A percentile compares a stretch with the other conserved stretches of the same genome.
phyloP scores from a whole-genome alignment of 192 early-diverging fungal species.

The Gonapodya prolifera region DNA sequence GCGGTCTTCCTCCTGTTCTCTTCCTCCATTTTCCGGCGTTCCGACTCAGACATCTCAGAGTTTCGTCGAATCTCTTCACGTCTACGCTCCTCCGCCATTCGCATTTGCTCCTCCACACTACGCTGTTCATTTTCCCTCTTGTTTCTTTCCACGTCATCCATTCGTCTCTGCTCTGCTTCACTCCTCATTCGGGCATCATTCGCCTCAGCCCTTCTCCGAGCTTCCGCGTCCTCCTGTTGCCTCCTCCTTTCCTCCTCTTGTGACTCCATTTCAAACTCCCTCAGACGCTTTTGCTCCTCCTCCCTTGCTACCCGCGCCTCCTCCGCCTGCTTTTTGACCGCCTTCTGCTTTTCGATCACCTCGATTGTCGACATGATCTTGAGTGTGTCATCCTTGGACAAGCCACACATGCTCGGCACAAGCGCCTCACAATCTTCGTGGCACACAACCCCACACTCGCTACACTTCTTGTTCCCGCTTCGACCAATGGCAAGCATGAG shows the following conservation, averaged over 20 bases:
- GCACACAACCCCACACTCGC: constrained; percentile 70
- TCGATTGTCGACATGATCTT: constrained; percentile 79
- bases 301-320: background rate
- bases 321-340: background rate
- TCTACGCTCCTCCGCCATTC: background rate
- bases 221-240: background rate
- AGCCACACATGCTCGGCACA: constrained; percentile 87
- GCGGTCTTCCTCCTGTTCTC: background rate
- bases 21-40: background rate
- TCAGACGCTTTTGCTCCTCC: background rate
- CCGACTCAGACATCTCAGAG: background rate
- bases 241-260: background rate
- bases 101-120: background rate
- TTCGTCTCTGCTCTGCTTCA: background rate
- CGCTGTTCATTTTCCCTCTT: background rate
- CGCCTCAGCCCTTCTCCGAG: background rate
- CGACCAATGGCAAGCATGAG: constrained; percentile 83
- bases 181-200: background rate
- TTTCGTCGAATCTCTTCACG: background rate
- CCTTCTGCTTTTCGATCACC: constrained; percentile 23
- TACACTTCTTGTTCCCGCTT: constrained; percentile 36
- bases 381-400: constrained; percentile 74
- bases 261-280: background rate
- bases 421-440: constrained; percentile 73
- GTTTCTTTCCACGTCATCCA: background rate